Evolutionary conservation across 169 alveolate genomes (phyloP), one percentile per base, ranked within the genome.

Genomic region (Plasmodium fragile): DNA sequence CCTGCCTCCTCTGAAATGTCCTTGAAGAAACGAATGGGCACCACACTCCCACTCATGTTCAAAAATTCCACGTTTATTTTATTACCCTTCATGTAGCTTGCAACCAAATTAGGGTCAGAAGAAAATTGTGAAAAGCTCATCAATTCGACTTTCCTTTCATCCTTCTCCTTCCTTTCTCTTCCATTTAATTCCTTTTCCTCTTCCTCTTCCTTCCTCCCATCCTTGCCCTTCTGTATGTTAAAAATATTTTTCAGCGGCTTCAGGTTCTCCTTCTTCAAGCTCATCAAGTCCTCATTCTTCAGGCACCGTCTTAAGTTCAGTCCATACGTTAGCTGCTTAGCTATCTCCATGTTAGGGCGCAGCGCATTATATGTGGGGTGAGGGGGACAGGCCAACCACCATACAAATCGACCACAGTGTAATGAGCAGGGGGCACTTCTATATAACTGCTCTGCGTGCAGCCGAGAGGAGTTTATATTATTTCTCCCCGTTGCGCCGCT

Each of bases 181-280:
- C 16, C 34, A 36, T 45, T 36, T 36, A 25, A 32, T 22, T 80
- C 52, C 25, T 83, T 70, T 45, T 70, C 73, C 18, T 49, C n/a
- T 79, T 11, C 36, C 91, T 53, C 81, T 30, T 18, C 30, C 32
- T 28, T 78, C 70, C 34, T 36, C 34, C 34, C 39, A 3, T 53
- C 41, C 16, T 78, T 69, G 8, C 32, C 16, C 49, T 59, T 69
- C 4, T 32, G 39, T 75, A 91, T 70, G 39, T 70, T 79, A 49
- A 91, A 70, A 43, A 91, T 81, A 39, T 91, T 91, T 79, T 43
- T 79, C 49, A 91, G 59, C 11, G 94, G 94, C 53, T 79, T 91
- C 36, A 91, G 82, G 55, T 91, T 91, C 77, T 91, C 92, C 45
- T 53, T 80, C 65, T 91, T 91, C 43, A 91, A 71, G 52, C 73